Evolutionary conservation across 306 rosid genomes (phyloP).

Genomic region (Quercus berberidifolia): DNA sequence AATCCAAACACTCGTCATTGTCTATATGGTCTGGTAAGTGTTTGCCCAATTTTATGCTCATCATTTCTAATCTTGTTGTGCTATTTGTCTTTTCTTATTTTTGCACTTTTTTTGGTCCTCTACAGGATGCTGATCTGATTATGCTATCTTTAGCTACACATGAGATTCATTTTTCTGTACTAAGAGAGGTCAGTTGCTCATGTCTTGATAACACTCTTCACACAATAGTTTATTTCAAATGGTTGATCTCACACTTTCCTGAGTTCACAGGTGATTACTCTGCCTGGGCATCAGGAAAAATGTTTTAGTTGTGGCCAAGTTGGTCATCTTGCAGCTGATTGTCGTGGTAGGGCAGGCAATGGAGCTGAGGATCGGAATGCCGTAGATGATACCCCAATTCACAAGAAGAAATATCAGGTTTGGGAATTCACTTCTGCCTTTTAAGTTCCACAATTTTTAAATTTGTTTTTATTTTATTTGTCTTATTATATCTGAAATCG

Average conservation of each 20-base stretch:
- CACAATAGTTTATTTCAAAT: slow-evolving; percentile 23
- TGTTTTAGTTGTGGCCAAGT: slow-evolving; percentile 83
- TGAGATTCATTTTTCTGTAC: slow-evolving; percentile 88
- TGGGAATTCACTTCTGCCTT: slow-evolving; percentile 22
- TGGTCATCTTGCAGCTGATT: slow-evolving; percentile 95
- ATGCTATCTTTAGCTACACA: slow-evolving; percentile 94
- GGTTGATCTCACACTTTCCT: slow-evolving; percentile 22
- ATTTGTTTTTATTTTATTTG: slow-evolving; percentile 4
- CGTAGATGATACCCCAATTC: slow-evolving; percentile 70
- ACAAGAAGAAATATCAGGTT: slow-evolving; percentile 97
- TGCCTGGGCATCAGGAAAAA: slow-evolving; percentile 91
- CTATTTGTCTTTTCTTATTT: background rate
- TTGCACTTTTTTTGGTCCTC: slow-evolving; percentile 10
- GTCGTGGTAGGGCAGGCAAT: slow-evolving; percentile 65
- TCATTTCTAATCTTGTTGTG: background rate
- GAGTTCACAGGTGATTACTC: slow-evolving; percentile 63
- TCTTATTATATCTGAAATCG: slow-evolving; percentile 18
- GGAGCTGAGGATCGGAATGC: slow-evolving; percentile 56
- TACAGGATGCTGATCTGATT: slow-evolving; percentile 95
- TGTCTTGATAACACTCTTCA: slow-evolving; percentile 13
- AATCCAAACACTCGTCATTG: slow-evolving; percentile 88
- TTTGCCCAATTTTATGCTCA: slow-evolving; percentile 18
- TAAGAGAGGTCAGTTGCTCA: slow-evolving; percentile 82
- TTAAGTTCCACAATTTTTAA: slow-evolving; percentile 16
- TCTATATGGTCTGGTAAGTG: slow-evolving; percentile 89